Evolutionary conservation across 2,329 filamentous ascomycete species (phyloP).

Genomic region (Aspergillus clavatus): DNA sequence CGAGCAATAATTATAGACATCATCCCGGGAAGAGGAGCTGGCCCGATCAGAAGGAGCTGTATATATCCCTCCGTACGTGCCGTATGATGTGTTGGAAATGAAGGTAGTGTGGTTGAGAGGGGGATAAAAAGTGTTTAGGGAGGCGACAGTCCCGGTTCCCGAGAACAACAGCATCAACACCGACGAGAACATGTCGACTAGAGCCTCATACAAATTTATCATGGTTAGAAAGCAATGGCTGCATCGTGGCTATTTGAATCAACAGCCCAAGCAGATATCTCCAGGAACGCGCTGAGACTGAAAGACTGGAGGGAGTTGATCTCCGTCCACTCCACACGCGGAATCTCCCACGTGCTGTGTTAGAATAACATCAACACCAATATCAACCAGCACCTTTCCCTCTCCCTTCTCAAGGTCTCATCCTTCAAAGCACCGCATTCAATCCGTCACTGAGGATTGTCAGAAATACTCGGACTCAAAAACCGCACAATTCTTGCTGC

Average conservation of each 20-base stretch:
- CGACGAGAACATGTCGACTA: neutral
- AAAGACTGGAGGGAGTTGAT: neutral
- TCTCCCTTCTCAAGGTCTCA: no score
- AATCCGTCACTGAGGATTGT: no score
- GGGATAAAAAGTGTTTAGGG: conserved; percentile 30
- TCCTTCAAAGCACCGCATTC: no score
- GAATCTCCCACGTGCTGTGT: neutral
- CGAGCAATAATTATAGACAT: conserved; percentile 37
- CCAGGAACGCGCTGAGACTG: no score
- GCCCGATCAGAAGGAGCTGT: conserved; percentile 21
- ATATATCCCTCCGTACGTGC: conserved; percentile 37
- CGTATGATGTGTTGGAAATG: conserved; percentile 33
- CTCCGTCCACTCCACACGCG: neutral
- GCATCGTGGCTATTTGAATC: neutral
- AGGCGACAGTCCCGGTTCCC: neutral
- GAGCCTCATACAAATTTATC: neutral
- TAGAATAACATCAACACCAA: neutral
- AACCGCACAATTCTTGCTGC: no score
- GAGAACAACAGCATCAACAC: neutral
- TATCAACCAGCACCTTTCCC: no score
- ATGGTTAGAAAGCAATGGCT: neutral
- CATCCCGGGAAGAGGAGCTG: conserved; percentile 19
- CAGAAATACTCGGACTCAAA: no score
- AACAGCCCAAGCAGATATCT: no score
- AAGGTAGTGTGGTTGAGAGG: conserved; percentile 36